Conservation (phyloP, 2,329 filamentous ascomycete species). For the Neospermospora avenae region DNA sequence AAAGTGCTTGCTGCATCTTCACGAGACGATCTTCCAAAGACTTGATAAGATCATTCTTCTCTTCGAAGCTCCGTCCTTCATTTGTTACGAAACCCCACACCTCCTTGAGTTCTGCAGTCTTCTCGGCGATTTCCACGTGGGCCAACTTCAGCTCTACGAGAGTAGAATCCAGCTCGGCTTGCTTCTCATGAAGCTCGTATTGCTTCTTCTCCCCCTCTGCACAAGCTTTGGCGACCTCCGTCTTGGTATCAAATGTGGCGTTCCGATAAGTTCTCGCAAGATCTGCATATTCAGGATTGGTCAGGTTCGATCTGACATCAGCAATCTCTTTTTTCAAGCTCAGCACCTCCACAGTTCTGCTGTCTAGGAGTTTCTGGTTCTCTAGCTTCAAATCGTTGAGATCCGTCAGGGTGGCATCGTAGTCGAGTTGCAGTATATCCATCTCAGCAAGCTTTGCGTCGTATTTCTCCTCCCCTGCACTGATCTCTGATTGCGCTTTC, state of each 20-base stretch:
- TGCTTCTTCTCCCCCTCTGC: not conserved
- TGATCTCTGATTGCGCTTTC: not conserved
- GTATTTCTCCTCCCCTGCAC: not conserved
- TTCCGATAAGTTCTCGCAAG: not conserved
- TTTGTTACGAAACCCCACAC: not conserved
- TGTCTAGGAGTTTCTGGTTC: not conserved
- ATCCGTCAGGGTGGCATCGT: not conserved
- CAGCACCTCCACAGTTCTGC: not conserved
- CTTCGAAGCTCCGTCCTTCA: not conserved
- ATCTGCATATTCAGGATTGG: not conserved
- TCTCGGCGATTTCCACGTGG: too few species aligned
- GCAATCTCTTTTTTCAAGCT: not conserved
- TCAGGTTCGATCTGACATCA: not conserved
- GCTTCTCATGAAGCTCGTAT: not conserved
- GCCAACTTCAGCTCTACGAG: too few species aligned
- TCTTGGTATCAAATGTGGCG: not conserved
- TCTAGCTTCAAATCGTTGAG: not conserved
- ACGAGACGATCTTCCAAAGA: not conserved
- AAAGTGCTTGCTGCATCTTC: not conserved
- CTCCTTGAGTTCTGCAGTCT: not conserved
- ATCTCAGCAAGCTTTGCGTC: not conserved
- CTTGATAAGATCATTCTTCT: not conserved
- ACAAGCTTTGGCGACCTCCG: not conserved
- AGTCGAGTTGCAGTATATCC: not conserved
- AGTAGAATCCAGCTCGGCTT: not conserved